Base-by-base conservation (phyloP, 2,329 filamentous ascomycete genomes). In the Drechslera avenae region DNA sequence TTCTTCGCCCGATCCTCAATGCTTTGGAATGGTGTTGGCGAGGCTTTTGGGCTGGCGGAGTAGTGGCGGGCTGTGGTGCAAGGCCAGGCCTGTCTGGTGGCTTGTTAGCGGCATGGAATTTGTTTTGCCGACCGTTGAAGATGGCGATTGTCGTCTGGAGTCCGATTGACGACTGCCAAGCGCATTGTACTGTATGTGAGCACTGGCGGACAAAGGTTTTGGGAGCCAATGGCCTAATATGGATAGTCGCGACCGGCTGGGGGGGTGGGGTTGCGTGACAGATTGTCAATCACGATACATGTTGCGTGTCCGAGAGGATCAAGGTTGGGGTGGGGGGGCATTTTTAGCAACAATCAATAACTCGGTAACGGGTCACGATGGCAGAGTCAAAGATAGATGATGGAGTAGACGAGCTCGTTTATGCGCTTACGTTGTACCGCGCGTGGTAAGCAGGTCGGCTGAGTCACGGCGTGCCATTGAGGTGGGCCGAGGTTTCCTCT, bases 381-480 rank as follows among this genome's bases (percentile, higher is more conserved):
- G 46, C 43, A 33, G 36, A 34, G 48, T 36, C 37, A 35, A 37
- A 14, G 21, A 32, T 18, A 33, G 46, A 41, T 26, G 21, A 37
- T 52, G 40, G 39, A 46, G 45, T 28, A 21, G 53, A 50, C 28
- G 50, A 48, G 10, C 18, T 16, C n/a, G 47, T 30, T 50, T 23
- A 26, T 47, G 39, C 37, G 39, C 42, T 46, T 28, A 12, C 26
- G 30, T 39, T 6, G 36, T 32, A 9, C 39, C 33, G 53, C 36
- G 53, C 42, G 37, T 57, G 48, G 48, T 33, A 48, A 52, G 48
- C 46, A 50, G 26, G 32, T 31, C 39, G 36, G 52, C 55, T 58
- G 55, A 59, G 50, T 59, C 55, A 56, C 37, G 50, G 21, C 47
- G 39, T 51, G 47, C 44, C 50, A 53, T 44, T 52, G 34, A 46